Evolutionary conservation across 2,329 filamentous ascomycete species (phyloP), one percentile per base, ranked within the genome.

Genomic region (Aspergillus eucalypticola): DNA sequence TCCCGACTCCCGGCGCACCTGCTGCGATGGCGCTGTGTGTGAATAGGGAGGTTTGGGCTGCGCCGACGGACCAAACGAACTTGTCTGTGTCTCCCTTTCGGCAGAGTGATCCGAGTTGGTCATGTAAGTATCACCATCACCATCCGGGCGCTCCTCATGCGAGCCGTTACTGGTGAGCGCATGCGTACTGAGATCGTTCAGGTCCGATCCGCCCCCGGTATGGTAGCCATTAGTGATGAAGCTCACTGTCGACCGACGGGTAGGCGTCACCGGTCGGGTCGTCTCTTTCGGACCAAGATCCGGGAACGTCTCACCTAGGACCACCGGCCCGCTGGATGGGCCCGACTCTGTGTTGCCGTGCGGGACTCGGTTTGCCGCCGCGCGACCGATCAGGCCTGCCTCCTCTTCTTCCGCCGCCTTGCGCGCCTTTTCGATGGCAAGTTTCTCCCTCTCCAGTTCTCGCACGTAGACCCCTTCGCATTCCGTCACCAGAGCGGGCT

Each of bases 401-500:
- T 74, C 74, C 42, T 75, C 71, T 48, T 75, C 74, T n/a, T 75
- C 76, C 23, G 76, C 73, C 21, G 76, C 73, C 52, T 67, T 68
- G 42, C 75, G 75, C 5, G 75, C 79, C 65, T 81, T 86, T 68
- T 88, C 87, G 69, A 86, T 79, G 0, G 84, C 85, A 69, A 83
- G 83, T 67, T 84, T 86, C 75, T 91, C 84, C 57, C 91, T 84
- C 70, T 88, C 85, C 50, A 88, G 73, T 72, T 95, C 90, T 51
- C 90, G 84, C 54, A 85, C 79, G 74, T 95, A 93, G 3, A 97
- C 84, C 50, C 86, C 88, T 65, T 97, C 92, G 80, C 92, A 97
- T 69, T 95, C 89, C 2, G 80, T 77, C 42, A 89, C 81, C 35
- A 90, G 80, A 10, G 80, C 81, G 13, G 90, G 86, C 64, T 90